A percentile compares a stretch with the other conserved stretches of the same genome.
These are phyloP conservation scores for Cladophialophora immunda DNA, from an alignment of 2,329 filamentous ascomycete species.

Conservation along the genomic window DNA sequence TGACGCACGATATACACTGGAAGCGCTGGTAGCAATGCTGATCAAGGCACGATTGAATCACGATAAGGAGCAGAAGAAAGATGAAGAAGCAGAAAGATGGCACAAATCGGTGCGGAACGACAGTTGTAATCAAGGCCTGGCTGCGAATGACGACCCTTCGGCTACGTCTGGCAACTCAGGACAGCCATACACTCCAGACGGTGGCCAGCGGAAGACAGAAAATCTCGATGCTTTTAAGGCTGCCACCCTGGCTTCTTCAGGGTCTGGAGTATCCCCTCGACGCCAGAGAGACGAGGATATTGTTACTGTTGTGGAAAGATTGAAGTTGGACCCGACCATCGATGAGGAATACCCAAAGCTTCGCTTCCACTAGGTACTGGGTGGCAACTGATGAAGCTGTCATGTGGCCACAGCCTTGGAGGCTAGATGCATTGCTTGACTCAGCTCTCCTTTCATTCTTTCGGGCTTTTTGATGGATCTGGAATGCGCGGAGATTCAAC, in stretches of 20 bases:
- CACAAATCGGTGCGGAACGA: not conserved
- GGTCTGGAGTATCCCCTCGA: slow-evolving; percentile 20
- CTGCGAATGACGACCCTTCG: not conserved
- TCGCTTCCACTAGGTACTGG: slow-evolving; percentile 1
- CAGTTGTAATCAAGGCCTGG: not conserved
- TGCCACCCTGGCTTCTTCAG: slow-evolving; percentile 23
- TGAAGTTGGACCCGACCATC: slow-evolving; percentile 23
- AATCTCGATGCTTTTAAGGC: slow-evolving; percentile 30
- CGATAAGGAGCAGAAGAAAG: slow-evolving; percentile 31
- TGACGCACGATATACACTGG: slow-evolving; percentile 81
- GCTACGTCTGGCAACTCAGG: not conserved
- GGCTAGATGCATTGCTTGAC: not conserved
- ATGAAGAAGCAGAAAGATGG: not conserved
- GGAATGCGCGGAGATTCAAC: not conserved
- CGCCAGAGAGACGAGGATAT: slow-evolving; percentile 19
- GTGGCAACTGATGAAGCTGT: not conserved
- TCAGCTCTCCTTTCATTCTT: not conserved
- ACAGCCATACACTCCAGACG: slow-evolving; percentile 4
- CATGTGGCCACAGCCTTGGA: not conserved
- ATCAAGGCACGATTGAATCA: slow-evolving; percentile 47
- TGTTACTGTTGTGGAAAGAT: slow-evolving; percentile 15
- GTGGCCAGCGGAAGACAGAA: slow-evolving; percentile 8
- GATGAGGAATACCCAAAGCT: slow-evolving; percentile 21
- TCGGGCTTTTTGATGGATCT: not conserved
- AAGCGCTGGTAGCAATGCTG: slow-evolving; percentile 73